A percentile compares a stretch with the other conserved stretches of the same genome.
Conservation (phyloP, 2,329 filamentous ascomycete genomes). For the Epichloe hybrida region DNA sequence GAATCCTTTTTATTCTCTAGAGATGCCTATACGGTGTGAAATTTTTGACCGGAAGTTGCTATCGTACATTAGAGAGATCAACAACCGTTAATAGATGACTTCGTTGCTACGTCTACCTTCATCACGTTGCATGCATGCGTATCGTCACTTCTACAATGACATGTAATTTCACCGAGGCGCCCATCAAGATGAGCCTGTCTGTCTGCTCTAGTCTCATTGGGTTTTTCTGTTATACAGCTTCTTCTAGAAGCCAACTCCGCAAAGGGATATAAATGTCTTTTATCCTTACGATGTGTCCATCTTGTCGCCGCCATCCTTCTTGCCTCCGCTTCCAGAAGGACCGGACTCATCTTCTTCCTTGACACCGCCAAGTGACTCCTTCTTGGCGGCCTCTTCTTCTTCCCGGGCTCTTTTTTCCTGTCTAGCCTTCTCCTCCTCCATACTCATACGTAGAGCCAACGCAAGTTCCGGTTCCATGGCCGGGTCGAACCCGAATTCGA, state of each 20-base stretch:
- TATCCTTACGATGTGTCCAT: constrained; percentile 67
- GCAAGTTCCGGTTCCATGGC: constrained; percentile 87
- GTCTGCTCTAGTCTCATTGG: background rate
- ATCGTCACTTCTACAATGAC: too few relatives aligned
- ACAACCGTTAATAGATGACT: constrained; percentile 34
- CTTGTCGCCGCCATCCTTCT: constrained; percentile 45
- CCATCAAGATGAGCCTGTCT: background rate
- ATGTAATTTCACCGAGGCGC: too few relatives aligned
- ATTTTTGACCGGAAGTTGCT: constrained; percentile 80
- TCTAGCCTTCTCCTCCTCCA: constrained; percentile 93
- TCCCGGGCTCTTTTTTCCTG: constrained; percentile 75
- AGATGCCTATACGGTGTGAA: constrained; percentile 95
- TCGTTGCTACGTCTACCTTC: background rate
- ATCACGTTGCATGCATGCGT: background rate
- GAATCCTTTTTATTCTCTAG: constrained; percentile 95
- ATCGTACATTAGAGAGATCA: constrained; percentile 65
- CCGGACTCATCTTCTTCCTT: constrained; percentile 63
- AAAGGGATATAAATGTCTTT: background rate
- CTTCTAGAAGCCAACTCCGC: constrained; percentile 15
- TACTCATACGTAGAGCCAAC: constrained; percentile 87
- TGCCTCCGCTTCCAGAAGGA: constrained; percentile 29
- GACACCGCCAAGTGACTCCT: constrained; percentile 67
- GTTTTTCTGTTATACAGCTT: constrained; percentile 14
- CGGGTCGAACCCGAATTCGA: constrained; percentile 73
- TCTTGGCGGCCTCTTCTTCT: constrained; percentile 58